Base-by-base conservation (phyloP, 192 early-diverging fungal genomes). In the Linnemannia elongata region DNA sequence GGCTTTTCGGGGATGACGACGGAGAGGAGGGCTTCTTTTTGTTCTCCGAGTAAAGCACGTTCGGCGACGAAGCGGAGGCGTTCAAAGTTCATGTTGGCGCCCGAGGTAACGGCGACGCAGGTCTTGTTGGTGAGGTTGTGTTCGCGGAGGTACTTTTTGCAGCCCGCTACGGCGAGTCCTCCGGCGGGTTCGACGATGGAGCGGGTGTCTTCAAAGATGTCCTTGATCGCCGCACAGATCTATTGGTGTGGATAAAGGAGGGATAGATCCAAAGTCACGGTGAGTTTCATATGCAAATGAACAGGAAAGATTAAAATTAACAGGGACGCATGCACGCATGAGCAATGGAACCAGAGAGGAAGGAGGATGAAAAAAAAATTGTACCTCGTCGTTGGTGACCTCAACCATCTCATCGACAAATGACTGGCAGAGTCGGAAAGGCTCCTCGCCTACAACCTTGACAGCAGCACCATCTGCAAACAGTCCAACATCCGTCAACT, bases 41-140 rank as follows among this genome's bases (percentile, higher is more conserved):
- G 90, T 88, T 99, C 99, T 70, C 99, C 98, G n/a, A 99, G 87
- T 7, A 95, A 94, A 6, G 99, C 97, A 71, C 99, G 95, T 86
- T 99, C 98, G 22, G 97, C 97, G 1, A 99, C 97, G 81, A 99
- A 99, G 55, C 97, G 93, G n/a, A 99, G 91, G 1, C 98, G 94
- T 85, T 98, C 97, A 94, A 99, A 99, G 88, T 99, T 98, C 94
- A 99, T 98, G 91, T 99, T 99, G 54, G 99, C 99, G 22, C 99
- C 99, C 22, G 95, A 96, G 39, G 95, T 93, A 73, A 98, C 91
- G 9, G 96, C 93, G 27, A 99, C 93, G 75, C 94, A 94, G 22
- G 90, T 93, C 55, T 89, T 84, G 70, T 91, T 93, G n/a, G 80
- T 89, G 15, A 92, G 42, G 17, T 88, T 91, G 74, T 91, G 82